Evolutionary conservation across 192 early-diverging fungal genomes (phyloP).

Genomic region (Coemansia sp.): DNA sequence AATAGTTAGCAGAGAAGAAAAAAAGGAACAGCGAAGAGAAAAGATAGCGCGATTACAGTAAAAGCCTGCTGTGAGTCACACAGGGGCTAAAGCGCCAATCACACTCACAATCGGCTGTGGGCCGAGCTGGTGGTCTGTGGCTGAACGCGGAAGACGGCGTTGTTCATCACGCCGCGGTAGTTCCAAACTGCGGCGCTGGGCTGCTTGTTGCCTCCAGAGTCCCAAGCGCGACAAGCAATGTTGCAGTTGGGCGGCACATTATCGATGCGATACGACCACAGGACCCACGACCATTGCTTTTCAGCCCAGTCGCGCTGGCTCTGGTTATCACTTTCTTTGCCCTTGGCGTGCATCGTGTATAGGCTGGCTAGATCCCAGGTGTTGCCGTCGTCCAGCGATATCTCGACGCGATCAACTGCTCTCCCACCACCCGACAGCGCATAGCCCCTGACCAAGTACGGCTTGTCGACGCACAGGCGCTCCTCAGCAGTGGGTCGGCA

Average conservation of each 20-base stretch:
- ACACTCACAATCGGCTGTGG: constrained; percentile 17
- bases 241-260: constrained; percentile 47
- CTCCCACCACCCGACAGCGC: constrained; percentile 77
- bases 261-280: constrained; percentile 71
- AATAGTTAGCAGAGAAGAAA: not conserved
- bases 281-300: constrained; percentile 80
- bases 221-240: constrained; percentile 79
- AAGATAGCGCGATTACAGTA: too few species aligned
- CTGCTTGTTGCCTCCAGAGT: constrained; percentile 85
- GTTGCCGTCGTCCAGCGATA: constrained; percentile 78
- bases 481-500: constrained; percentile 64
- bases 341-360: constrained; percentile 35
- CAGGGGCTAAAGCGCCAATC: not conserved
- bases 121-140: constrained; percentile 16
- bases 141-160: constrained; percentile 57
- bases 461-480: constrained; percentile 25
- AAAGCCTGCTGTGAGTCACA: not conserved
- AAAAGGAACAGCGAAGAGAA: not conserved
- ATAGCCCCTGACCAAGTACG: constrained; percentile 69
- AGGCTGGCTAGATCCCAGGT: constrained; percentile 76
- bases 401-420: constrained; percentile 75
- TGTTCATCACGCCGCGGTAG: constrained; percentile 81
- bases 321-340: not conserved
- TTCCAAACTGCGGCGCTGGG: constrained; percentile 78
- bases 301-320: constrained; percentile 37